Conservation (phyloP, 441 rosid species). For the Geranium incanum region DNA sequence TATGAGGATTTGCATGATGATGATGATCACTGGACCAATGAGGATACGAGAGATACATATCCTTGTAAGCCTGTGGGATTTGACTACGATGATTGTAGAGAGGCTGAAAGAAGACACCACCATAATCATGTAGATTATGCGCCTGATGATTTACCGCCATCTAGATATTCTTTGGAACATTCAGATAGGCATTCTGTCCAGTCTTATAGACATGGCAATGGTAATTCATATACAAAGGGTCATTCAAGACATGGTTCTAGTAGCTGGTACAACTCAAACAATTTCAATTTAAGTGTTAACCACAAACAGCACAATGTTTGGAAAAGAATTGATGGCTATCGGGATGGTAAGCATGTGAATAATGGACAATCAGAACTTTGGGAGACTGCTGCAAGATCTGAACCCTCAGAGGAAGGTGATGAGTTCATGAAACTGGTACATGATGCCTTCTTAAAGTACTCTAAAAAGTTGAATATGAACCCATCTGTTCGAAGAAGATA, state of each 20-base stretch:
- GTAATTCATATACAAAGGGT: constrained; percentile 26
- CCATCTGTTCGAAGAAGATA: constrained; percentile 45
- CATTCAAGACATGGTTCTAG: constrained; percentile 29
- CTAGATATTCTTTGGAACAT: constrained; percentile 32
- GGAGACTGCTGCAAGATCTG: constrained; percentile 29
- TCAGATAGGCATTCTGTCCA: constrained; percentile 29
- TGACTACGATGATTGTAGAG: constrained; percentile 26
- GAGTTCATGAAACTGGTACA: constrained; percentile 54
- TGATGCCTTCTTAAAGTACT: constrained; percentile 41
- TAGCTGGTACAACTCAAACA: constrained; percentile 30
- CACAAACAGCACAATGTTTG: constrained; percentile 33
- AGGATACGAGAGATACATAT: constrained; percentile 24
- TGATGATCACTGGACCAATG: constrained; percentile 36
- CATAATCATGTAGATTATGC: constrained; percentile 22
- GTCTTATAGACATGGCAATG: constrained; percentile 28
- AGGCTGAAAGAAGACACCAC: constrained; percentile 24
- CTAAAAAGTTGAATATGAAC: constrained; percentile 41
- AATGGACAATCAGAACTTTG: constrained; percentile 33
- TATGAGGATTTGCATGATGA: constrained; percentile 31
- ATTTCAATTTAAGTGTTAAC: constrained; percentile 33
- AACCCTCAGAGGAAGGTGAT: constrained; percentile 41
- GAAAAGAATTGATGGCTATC: constrained; percentile 39
- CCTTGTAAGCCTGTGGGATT: constrained; percentile 26
- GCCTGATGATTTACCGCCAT: constrained; percentile 29
- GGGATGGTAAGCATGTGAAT: constrained; percentile 30